Evolutionary conservation across 2,329 filamentous ascomycete species (phyloP).

Genomic region (Pseudogymnoascus sp.): DNA sequence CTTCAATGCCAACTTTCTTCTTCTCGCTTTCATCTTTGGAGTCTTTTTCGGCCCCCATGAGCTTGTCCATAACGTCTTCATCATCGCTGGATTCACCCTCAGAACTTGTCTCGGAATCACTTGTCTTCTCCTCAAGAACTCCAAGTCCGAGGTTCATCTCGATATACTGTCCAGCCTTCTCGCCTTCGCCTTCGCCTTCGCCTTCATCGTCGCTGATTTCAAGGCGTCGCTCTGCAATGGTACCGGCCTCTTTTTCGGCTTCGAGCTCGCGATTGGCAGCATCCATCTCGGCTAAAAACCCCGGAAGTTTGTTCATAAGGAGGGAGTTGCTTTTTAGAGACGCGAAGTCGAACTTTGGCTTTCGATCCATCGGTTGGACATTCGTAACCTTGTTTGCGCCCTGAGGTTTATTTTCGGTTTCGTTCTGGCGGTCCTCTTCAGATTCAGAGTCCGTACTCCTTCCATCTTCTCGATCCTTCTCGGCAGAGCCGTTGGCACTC

Average conservation of each 20-base stretch:
- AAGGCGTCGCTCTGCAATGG: slow-evolving; percentile 1
- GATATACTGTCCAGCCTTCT: slow-evolving; percentile 11
- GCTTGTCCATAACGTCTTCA: slow-evolving; percentile 10
- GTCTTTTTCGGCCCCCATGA: slow-evolving; percentile 4
- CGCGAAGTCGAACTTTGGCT: slow-evolving; percentile 15
- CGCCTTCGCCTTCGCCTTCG: background rate
- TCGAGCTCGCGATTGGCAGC: slow-evolving; percentile 18
- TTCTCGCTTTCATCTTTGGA: background rate
- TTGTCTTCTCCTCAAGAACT: slow-evolving; percentile 18
- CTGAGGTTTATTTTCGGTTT: background rate
- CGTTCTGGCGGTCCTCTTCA: background rate
- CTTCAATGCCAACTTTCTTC: slow-evolving; percentile 1
- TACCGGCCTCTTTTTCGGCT: slow-evolving; percentile 14
- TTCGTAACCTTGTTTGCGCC: slow-evolving; percentile 13
- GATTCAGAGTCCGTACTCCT: background rate
- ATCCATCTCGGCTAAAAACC: slow-evolving; percentile 18
- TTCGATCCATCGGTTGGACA: slow-evolving; percentile 17
- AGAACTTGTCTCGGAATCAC: slow-evolving; percentile 8
- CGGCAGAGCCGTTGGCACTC: background rate
- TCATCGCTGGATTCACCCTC: slow-evolving; percentile 8
- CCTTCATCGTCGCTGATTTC: slow-evolving; percentile 10
- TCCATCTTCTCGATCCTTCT: background rate
- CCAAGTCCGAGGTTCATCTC: slow-evolving; percentile 19
- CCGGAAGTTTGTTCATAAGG: slow-evolving; percentile 11
- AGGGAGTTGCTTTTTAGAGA: slow-evolving; percentile 8